phyloP scores from a whole-genome alignment of 169 alveolate species.

The Perkinsus marinus region DNA sequence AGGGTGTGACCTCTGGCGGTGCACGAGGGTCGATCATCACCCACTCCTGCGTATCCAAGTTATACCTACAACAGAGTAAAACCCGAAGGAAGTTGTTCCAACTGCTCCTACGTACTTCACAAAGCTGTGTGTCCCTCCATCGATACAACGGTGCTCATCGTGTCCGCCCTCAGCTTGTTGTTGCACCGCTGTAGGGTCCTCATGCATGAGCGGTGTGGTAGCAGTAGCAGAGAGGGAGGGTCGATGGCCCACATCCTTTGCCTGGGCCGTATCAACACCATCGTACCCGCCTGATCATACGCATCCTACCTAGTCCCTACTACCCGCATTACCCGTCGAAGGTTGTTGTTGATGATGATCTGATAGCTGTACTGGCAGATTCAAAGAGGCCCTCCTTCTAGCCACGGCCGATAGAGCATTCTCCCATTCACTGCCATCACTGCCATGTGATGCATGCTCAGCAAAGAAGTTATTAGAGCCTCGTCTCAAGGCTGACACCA shows the following conservation, averaged over 20 bases:
- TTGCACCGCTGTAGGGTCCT: background rate
- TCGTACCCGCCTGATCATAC: background rate
- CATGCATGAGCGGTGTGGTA: background rate
- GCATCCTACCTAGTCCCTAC: too few relatives aligned
- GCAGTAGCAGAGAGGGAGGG: background rate
- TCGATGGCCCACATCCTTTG: background rate
- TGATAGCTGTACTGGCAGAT: background rate
- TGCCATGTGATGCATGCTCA: background rate
- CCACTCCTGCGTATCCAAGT: background rate
- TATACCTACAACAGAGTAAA: background rate
- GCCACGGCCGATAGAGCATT: background rate
- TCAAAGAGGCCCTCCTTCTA: background rate
- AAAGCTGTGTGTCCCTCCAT: background rate
- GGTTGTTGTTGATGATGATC: background rate
- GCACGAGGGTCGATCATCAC: background rate
- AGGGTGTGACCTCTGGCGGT: background rate
- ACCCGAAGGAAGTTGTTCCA: background rate
- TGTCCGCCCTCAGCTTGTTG: background rate
- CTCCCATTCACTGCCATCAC: background rate
- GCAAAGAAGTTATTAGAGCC: background rate
- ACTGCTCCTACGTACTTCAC: too few relatives aligned
- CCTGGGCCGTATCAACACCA: background rate
- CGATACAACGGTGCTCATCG: background rate
- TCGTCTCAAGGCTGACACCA: background rate
- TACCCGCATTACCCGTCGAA: background rate